phyloP scores from a whole-genome alignment of 176 grass and related monocot species.

The Rhipidocladum racemiflorum region DNA sequence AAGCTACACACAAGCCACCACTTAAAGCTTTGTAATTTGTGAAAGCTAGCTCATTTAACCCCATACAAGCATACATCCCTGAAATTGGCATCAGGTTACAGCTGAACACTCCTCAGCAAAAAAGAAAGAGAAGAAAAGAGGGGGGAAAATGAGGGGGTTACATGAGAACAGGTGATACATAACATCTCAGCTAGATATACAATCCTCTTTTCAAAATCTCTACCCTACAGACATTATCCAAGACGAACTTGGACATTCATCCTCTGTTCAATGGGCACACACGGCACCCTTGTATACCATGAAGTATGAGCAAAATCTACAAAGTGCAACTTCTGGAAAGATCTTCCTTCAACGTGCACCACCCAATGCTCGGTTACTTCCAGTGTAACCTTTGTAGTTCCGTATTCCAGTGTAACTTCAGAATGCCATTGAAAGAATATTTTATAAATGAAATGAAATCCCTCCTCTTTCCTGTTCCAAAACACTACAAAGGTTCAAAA shows the following conservation, averaged over 20 bases:
- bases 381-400: constrained; percentile 13
- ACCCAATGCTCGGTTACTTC: constrained; percentile 1
- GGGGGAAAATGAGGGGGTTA: neutral
- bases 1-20: neutral
- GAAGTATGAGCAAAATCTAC: constrained; percentile 36
- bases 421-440: constrained; percentile 25
- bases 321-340: constrained; percentile 7
- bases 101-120: neutral
- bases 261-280: constrained; percentile 30
- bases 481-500: constrained; percentile 11
- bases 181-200: constrained; percentile 29
- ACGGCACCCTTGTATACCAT: constrained; percentile 24
- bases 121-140: neutral
- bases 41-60: neutral
- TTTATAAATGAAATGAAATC: constrained; percentile 32
- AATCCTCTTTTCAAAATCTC: constrained; percentile 23
- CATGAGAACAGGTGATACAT: constrained; percentile 6
- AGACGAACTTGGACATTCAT: constrained; percentile 32
- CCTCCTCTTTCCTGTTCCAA: constrained; percentile 8
- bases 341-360: neutral
- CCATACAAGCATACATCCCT: neutral
- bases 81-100: neutral
- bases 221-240: constrained; percentile 25
- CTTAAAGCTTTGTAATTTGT: neutral
- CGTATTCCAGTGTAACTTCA: constrained; percentile 11